phyloP scores from a whole-genome alignment of 2,329 filamentous ascomycete genomes.

The Trichoderma hamatum region DNA sequence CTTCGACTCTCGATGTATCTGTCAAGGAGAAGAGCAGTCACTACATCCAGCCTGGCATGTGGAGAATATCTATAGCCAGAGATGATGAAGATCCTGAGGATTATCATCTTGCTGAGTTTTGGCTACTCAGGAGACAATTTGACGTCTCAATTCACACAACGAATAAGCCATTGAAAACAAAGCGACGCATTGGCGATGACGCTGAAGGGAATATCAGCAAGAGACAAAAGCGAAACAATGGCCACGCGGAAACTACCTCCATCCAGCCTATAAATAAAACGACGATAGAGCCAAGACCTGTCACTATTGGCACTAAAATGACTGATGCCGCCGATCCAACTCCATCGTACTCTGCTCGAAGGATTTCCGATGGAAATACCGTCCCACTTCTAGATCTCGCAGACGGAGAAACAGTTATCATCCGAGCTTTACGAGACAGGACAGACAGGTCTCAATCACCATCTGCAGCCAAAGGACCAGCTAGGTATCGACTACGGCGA shows the following conservation, averaged over 20 bases:
- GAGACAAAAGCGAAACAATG: neutral
- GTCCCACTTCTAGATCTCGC: conserved; percentile 5
- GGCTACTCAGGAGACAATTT: neutral
- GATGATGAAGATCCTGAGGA: neutral
- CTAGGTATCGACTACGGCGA: neutral
- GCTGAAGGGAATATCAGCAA: neutral
- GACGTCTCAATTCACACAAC: neutral
- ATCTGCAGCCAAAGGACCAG: neutral
- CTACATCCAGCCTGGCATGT: conserved; percentile 1
- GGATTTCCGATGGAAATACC: neutral
- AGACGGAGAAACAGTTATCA: neutral
- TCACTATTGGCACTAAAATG: neutral
- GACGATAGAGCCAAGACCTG: neutral
- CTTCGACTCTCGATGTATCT: neutral
- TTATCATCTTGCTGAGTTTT: conserved; percentile 5
- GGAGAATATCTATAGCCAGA: neutral
- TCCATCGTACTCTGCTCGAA: neutral
- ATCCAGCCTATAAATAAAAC: neutral
- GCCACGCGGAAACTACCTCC: neutral
- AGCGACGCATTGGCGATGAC: neutral
- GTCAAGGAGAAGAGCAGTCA: neutral
- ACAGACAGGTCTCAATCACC: too few species aligned
- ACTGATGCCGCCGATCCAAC: neutral
- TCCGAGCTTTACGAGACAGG: neutral
- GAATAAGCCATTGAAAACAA: neutral